Conservation (phyloP, 2,329 filamentous ascomycete genomes). For the Cytospora piceae region DNA sequence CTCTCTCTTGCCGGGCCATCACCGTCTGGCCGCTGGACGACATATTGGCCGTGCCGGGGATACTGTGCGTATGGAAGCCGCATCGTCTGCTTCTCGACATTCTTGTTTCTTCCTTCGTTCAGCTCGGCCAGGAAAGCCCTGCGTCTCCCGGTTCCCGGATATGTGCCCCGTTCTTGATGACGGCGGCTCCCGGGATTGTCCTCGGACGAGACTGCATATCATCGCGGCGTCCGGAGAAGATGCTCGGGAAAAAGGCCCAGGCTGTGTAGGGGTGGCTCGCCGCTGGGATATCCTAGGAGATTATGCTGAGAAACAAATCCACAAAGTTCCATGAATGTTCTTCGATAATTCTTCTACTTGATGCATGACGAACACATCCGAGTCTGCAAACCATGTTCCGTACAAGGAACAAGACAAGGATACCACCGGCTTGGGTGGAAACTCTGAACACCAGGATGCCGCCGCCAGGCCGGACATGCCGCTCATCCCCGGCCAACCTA, state of each 20-base stretch:
- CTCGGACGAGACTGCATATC: constrained; percentile 3
- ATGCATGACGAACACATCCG: background rate
- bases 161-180: background rate
- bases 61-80: constrained; percentile 19
- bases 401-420: background rate
- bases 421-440: background rate
- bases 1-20: constrained; percentile 9
- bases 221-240: background rate
- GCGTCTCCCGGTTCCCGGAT: background rate
- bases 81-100: background rate
- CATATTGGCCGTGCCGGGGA: constrained; percentile 15
- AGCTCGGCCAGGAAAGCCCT: background rate
- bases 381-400: background rate
- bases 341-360: background rate
- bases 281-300: background rate
- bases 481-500: background rate
- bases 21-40: background rate
- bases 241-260: background rate
- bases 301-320: background rate
- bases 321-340: background rate
- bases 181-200: constrained; percentile 7
- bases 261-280: background rate
- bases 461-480: background rate
- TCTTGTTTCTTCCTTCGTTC: background rate
- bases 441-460: constrained; percentile 4